Evolutionary conservation across 192 early-diverging fungal genomes (phyloP).

Genomic region (Podochytrium sp.): DNA sequence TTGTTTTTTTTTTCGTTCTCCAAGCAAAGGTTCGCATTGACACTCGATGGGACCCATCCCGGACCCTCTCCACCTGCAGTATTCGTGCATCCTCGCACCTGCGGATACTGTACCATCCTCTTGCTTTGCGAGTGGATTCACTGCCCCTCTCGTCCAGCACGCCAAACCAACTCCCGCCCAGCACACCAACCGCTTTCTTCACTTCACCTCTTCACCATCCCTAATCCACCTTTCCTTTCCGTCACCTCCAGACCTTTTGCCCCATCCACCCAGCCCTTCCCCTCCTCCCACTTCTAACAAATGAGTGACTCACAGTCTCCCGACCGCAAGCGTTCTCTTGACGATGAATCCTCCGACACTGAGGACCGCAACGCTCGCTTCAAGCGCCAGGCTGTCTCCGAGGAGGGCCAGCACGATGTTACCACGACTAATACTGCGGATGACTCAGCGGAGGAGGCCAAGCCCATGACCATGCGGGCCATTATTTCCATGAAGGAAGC

Average conservation of each 20-base stretch:
- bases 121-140: not conserved
- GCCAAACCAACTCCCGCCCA: not conserved
- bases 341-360: slow-evolving; percentile 39
- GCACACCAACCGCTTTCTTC: not conserved
- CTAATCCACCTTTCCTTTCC: not conserved
- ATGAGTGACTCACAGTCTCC: slow-evolving; percentile 36
- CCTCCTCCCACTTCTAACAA: not conserved
- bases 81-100: not conserved
- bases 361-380: slow-evolving; percentile 37
- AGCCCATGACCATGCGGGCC: slow-evolving; percentile 75
- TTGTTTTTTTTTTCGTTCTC: not conserved
- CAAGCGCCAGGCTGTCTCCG: slow-evolving; percentile 43
- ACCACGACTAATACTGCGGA: not conserved
- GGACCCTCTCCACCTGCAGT: not conserved
- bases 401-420: not conserved
- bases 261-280: not conserved
- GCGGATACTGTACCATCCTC: not conserved
- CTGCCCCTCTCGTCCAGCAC: not conserved
- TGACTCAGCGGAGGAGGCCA: not conserved
- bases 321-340: slow-evolving; percentile 47
- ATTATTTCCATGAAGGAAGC: slow-evolving; percentile 93
- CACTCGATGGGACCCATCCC: too few species aligned
- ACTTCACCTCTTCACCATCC: not conserved
- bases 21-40: not conserved
- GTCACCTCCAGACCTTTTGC: not conserved